Percentiles rank a stretch among this genome's conserved stretches.
These are phyloP conservation scores for Gossypium aridum DNA, from an alignment of 441 rosid species.

Conservation along the genomic window DNA sequence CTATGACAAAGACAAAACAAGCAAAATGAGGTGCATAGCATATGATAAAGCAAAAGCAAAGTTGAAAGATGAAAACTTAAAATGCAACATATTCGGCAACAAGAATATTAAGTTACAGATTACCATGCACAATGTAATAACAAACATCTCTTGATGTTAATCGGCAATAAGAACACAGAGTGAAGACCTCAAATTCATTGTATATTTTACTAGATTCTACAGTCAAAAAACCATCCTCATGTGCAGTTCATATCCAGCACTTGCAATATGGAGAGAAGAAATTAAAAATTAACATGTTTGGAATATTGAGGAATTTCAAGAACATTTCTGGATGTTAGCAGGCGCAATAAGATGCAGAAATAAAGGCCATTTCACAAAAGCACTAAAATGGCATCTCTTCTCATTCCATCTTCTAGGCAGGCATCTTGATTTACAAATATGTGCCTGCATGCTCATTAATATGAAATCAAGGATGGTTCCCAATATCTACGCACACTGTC, in stretches of 20 bases:
- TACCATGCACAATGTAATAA: background rate
- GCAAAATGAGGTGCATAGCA: slow-evolving; percentile 15
- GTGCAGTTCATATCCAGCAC: background rate
- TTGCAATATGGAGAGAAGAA: background rate
- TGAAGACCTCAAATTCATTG: background rate
- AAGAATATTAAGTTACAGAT: background rate
- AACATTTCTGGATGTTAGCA: background rate
- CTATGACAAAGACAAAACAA: slow-evolving; percentile 34
- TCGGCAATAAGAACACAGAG: slow-evolving; percentile 2
- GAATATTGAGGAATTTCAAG: background rate
- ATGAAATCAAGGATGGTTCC: background rate
- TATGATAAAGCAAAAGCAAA: background rate
- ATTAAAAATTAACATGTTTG: background rate
- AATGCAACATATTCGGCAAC: background rate
- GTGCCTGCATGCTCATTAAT: background rate
- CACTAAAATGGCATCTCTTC: background rate
- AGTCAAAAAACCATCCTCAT: background rate
- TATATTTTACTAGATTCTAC: background rate
- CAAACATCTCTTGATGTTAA: background rate
- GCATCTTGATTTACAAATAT: background rate
- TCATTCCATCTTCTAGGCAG: slow-evolving; percentile 4
- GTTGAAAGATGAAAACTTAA: background rate
- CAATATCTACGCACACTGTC: background rate
- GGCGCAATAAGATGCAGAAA: slow-evolving; percentile 6
- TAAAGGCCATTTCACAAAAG: background rate